Base-by-base conservation (phyloP, 805 yeast species). In the Kodamaea nitidulidarum region DNA sequence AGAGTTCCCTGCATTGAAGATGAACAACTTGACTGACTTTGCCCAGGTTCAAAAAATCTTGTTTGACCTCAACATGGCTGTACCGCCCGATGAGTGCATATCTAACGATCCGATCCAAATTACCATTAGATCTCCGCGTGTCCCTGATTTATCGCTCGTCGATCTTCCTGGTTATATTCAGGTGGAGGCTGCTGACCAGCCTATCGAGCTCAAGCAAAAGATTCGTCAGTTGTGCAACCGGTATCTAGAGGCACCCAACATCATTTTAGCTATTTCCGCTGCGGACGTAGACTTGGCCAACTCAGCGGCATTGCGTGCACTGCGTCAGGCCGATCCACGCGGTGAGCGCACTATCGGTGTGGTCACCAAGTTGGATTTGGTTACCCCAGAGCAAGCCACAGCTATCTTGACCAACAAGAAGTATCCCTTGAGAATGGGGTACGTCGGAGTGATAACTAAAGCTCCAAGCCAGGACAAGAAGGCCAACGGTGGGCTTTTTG, bases 241-340 rank as follows among this genome's bases (percentile, higher is more conserved):
- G 56, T 93, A 93, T 55, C 71, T 93, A 44, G 87, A 84, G 53
- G 81, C 84, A 11, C 99, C 99, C 15, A 93, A 93, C 55, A 87
- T 93, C 37, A 93, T 93, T 29, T 70, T 93, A 51, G 98, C 98
- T 0, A 93, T 95, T 17, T 87, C 96, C 8, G 88, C 98, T 0
- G 98, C 98, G 0, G 98, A 93, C 62, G 99, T 93, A 2, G 99
- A 93, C 67, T 69, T 93, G 52, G 98, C 98, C 0, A 93, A 93
- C 60, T 88, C 97, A 22, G 78, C 96, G 1, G 98, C 98, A 0
- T 73, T 93, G 42, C 71, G 95, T 41, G 97, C 98, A 0, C 84
- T 96, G 5, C 82, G 90, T 47, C 44, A 71, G 11, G 90, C 93
- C 0, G 99, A 93, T 59, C 98, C 98, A 12, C 72, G 78, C 34